These are phyloP conservation scores for Lactuca sativa DNA, from an alignment of 129 eudicot genomes.

Conservation along the genomic window DNA sequence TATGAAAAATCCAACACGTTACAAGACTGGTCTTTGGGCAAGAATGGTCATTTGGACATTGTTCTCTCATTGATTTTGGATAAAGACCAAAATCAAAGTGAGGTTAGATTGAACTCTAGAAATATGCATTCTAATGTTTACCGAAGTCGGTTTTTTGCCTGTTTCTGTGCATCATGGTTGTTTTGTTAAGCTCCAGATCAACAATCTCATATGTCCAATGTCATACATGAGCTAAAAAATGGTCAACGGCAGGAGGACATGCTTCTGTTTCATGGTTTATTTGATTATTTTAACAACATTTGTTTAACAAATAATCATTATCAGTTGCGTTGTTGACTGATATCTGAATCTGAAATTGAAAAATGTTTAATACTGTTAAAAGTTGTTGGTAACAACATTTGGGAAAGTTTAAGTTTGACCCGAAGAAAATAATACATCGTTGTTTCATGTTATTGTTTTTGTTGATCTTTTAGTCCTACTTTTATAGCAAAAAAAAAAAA, in stretches of 20 bases:
- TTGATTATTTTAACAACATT: slow-evolving; percentile 31
- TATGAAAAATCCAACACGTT: no score
- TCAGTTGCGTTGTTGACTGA: slow-evolving; percentile 16
- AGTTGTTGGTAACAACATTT: slow-evolving; percentile 29
- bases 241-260: neutral
- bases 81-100: no score
- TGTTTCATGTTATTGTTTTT: slow-evolving; percentile 21
- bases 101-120: neutral
- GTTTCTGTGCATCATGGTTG: slow-evolving; percentile 52
- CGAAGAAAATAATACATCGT: slow-evolving; percentile 33
- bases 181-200: slow-evolving; percentile 60
- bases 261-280: slow-evolving; percentile 13
- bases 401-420: slow-evolving; percentile 7
- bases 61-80: slow-evolving; percentile 53
- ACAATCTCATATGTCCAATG: slow-evolving; percentile 45
- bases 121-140: slow-evolving; percentile 33
- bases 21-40: slow-evolving; percentile 45
- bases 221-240: slow-evolving; percentile 34
- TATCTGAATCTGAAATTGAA: slow-evolving; percentile 14
- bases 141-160: slow-evolving; percentile 56
- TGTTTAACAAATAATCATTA: slow-evolving; percentile 38
- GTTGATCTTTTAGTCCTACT: slow-evolving; percentile 4
- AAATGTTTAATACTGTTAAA: slow-evolving; percentile 26
- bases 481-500: neutral
- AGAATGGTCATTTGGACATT: slow-evolving; percentile 51